Conservation (phyloP, 2,329 filamentous ascomycete genomes). For the Alternaria brassicicola region DNA sequence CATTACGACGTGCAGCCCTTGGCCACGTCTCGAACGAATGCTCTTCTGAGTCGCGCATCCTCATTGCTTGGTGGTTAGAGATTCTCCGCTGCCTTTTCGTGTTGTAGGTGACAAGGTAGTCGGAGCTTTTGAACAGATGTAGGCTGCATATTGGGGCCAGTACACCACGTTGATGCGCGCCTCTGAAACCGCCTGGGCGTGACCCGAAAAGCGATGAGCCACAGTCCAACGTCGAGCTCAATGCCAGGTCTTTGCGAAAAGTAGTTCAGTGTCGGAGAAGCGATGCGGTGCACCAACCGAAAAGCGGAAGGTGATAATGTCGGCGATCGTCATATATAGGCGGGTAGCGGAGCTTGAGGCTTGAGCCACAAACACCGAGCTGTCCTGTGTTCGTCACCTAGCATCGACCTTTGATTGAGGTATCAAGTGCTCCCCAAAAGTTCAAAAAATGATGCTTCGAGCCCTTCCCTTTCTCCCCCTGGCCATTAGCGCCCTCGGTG, state of each 20-base stretch:
- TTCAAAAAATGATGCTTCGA: slow-evolving; percentile 23
- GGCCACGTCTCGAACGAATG: neutral
- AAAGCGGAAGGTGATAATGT: neutral
- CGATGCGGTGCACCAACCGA: neutral
- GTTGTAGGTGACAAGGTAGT: neutral
- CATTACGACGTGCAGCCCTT: neutral
- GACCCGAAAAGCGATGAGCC: neutral
- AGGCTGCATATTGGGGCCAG: neutral
- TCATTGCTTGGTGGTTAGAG: neutral
- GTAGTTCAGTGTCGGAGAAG: neutral
- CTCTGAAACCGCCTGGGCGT: neutral
- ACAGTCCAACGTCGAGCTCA: neutral
- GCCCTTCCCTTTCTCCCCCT: slow-evolving; percentile 22
- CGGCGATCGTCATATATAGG: neutral
- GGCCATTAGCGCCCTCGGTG: slow-evolving; percentile 15
- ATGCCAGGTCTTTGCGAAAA: neutral
- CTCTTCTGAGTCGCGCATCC: neutral
- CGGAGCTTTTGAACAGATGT: neutral
- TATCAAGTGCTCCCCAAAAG: neutral
- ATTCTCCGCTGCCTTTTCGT: neutral
- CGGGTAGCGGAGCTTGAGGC: slow-evolving; percentile 10
- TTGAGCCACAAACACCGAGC: slow-evolving; percentile 10
- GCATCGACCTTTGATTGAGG: slow-evolving; percentile 9
- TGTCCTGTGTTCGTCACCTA: neutral
- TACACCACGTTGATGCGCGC: neutral